Conservation (phyloP, 2,329 filamentous ascomycete genomes). For the Aspergillus viridinutans region DNA sequence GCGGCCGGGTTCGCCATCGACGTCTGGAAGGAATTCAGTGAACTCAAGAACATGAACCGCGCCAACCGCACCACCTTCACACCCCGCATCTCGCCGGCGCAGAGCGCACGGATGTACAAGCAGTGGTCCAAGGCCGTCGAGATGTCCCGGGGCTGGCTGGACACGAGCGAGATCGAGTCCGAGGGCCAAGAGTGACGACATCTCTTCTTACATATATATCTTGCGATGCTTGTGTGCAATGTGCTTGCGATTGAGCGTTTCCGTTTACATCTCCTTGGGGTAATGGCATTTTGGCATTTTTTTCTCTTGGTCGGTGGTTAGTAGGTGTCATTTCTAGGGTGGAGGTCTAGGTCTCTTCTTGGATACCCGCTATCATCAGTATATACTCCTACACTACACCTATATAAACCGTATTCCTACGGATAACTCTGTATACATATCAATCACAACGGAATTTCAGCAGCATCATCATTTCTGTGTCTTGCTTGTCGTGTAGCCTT, state of each 20-base stretch:
- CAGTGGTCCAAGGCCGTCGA: constrained; percentile 73
- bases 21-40: constrained; percentile 71
- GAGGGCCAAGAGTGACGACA: constrained; percentile 18
- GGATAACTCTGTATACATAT: not conserved
- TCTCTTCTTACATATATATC: constrained; percentile 1
- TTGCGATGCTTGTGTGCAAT: not conserved
- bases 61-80: constrained; percentile 66
- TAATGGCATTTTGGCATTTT: not conserved
- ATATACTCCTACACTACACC: not conserved
- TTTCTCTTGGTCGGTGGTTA: not conserved
- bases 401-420: constrained; percentile 49
- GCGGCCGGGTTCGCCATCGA: constrained; percentile 80
- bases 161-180: constrained; percentile 23
- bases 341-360: constrained; percentile 6
- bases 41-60: constrained; percentile 69
- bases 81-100: constrained; percentile 58
- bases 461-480: not conserved
- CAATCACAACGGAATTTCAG: not conserved
- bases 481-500: not conserved
- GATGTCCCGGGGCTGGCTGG: constrained; percentile 70
- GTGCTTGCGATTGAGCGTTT: constrained; percentile 9
- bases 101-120: constrained; percentile 61
- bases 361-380: constrained; percentile 11
- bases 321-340: constrained; percentile 6
- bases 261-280: constrained; percentile 4